Conservation (phyloP, 768 basidiomycete genomes). For the Cantharellus cinnabarinus region DNA sequence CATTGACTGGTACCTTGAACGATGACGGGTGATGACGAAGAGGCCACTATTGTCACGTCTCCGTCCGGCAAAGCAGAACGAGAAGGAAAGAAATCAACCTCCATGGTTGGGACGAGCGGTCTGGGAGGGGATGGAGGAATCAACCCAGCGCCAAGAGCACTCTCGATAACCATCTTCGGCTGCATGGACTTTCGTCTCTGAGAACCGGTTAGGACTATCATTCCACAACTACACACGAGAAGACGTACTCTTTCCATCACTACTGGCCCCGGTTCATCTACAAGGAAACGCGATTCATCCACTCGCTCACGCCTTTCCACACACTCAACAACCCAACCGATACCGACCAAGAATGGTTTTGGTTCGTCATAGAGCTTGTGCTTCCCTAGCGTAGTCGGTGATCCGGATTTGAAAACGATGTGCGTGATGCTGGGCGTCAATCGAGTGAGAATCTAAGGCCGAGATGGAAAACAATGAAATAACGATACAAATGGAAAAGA, state of each 20-base stretch:
- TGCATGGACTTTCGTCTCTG: constrained; percentile 26
- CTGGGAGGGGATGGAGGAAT: too few relatives aligned
- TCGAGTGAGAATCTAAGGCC: constrained; percentile 34
- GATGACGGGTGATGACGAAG: not conserved
- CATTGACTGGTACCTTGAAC: constrained; percentile 1
- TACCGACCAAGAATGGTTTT: constrained; percentile 58
- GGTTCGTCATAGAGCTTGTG: constrained; percentile 55
- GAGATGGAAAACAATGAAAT: not conserved
- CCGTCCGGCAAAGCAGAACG: not conserved
- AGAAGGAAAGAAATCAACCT: too few relatives aligned
- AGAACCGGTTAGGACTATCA: too few relatives aligned
- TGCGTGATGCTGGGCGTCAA: constrained; percentile 62
- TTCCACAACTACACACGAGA: not conserved
- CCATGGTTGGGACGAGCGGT: too few relatives aligned
- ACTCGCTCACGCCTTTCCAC: constrained; percentile 43
- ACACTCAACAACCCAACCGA: constrained; percentile 80
- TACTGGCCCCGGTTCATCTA: constrained; percentile 38
- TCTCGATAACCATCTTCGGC: constrained; percentile 31
- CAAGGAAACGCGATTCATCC: constrained; percentile 42
- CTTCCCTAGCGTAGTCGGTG: constrained; percentile 47
- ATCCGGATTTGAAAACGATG: constrained; percentile 69
- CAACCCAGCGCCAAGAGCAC: too few relatives aligned
- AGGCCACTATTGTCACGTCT: not conserved
- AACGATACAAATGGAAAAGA: not conserved
- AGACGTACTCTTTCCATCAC: constrained; percentile 42